Percentiles rank a stretch among this genome's conserved stretches.
Evolutionary conservation across 1,139 yeast species (phyloP).

Genomic region (Debaryomyces robertsiae): DNA sequence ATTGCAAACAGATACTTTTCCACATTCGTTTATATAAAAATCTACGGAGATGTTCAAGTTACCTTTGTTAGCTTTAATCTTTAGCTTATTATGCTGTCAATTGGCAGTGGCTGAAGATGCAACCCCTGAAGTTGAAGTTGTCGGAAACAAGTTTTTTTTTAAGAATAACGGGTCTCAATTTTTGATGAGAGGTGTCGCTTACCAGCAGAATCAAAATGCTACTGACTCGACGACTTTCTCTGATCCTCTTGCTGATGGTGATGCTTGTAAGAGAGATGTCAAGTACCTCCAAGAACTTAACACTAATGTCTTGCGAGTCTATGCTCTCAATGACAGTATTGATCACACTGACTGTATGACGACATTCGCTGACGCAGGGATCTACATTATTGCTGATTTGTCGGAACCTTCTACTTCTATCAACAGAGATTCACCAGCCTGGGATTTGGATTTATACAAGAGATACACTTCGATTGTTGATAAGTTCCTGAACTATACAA

Average conservation of each 20-base stretch:
- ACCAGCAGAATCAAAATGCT: conserved; percentile 59
- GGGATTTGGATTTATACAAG: conserved; percentile 65
- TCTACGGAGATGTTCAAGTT: conserved; percentile 10
- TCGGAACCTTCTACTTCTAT: conserved; percentile 78
- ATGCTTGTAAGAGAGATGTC: conserved; percentile 77
- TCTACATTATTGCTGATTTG: conserved; percentile 84
- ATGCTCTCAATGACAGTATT: conserved; percentile 74
- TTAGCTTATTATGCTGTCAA: conserved; percentile 12
- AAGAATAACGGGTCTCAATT: conserved; percentile 79
- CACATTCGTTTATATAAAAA: conserved; percentile 6
- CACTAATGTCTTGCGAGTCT: conserved; percentile 72
- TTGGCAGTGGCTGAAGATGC: conserved; percentile 34
- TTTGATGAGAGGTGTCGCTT: conserved; percentile 77
- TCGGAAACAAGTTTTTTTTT: conserved; percentile 78
- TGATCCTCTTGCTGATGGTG: conserved; percentile 78
- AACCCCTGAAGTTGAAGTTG: conserved; percentile 56
- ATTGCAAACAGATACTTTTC: not conserved
- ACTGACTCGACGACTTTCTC: conserved; percentile 39
- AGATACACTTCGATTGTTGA: conserved; percentile 84
- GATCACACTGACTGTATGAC: conserved; percentile 91
- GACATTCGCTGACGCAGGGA: conserved; percentile 82
- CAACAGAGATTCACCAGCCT: conserved; percentile 74
- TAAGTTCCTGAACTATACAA: conserved; percentile 78
- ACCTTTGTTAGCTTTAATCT: conserved; percentile 10
- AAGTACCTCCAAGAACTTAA: conserved; percentile 74